Evolutionary conservation across 345 rosid genomes (phyloP), one percentile per base, ranked within the genome.

Genomic region (Syzygium aromaticum): DNA sequence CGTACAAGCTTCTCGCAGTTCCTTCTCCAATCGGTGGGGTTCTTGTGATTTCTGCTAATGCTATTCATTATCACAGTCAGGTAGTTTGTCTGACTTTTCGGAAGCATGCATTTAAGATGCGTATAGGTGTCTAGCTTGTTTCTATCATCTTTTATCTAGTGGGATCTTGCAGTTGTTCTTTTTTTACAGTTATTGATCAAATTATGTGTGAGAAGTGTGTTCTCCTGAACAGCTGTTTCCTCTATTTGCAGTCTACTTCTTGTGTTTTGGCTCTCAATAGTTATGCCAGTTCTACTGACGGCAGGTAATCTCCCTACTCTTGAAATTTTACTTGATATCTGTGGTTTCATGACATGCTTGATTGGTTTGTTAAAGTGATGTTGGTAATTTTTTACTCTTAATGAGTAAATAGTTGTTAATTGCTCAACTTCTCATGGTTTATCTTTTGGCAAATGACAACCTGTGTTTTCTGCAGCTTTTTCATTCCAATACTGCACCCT

Each of bases 21-120:
- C 99, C 99, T 85, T 95, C 98, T 14, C 99, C 99, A 86, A 94
- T 96, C 82, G 99, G 99, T 49, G 99, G 99, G 86, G 98, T 98
- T 91, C 94, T 96, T 89, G 99, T 98, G 86, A 90, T 96, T 88
- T 88, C 98, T 91, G 93, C 98, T 84, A 96, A 96, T 89, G 92
- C 94, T 84, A 93, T 98, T 87, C 99, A 96, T 89, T 98, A 96
- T 92, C 97, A 96, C 87, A 96, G 97, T 92, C 98, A 96, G 99
- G 99, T 95, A 90, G 51, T 77, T 23, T 21, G 67, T 86, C 27
- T 38, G 27, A 73, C 82, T 73, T 40, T 38, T 49, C 14, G 4
- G 49, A 38, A 73, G 49, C 14, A 0, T 33, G 49, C 80, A 38
- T 17, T 73, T 73, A 73, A 19, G 80, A 33, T 86, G 52, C 11